Conservation (phyloP, 805 yeast genomes). For the Candida gorgasii region DNA sequence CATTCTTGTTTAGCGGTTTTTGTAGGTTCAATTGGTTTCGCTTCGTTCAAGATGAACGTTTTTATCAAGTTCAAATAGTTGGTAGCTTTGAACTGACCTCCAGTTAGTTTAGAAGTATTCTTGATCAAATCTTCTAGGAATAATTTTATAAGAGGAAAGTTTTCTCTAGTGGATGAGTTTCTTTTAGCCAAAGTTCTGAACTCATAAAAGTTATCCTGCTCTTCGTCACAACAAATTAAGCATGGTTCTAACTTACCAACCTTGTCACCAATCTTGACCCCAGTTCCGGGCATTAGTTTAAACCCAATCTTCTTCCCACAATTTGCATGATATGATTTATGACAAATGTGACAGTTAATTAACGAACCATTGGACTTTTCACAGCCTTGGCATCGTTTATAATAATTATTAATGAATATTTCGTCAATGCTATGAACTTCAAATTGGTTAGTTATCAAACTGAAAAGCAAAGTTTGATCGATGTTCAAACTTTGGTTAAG, state of each 20-base stretch:
- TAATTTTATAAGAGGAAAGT: slow-evolving; percentile 38
- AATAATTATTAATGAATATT: slow-evolving; percentile 27
- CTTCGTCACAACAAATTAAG: slow-evolving; percentile 42
- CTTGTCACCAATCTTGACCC: slow-evolving; percentile 24
- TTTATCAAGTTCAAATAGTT: slow-evolving; percentile 7
- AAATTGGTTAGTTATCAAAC: slow-evolving; percentile 14
- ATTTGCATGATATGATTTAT: slow-evolving; percentile 46
- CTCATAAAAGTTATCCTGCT: slow-evolving; percentile 22
- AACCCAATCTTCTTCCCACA: slow-evolving; percentile 65
- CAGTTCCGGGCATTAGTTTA: slow-evolving; percentile 33
- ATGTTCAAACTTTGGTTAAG: background rate
- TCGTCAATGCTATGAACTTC: slow-evolving; percentile 32
- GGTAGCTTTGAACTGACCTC: slow-evolving; percentile 16
- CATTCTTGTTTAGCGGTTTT: background rate
- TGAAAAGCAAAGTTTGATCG: background rate
- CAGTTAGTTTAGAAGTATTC: slow-evolving; percentile 20
- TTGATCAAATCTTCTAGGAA: slow-evolving; percentile 39
- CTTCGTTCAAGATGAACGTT: slow-evolving; percentile 1
- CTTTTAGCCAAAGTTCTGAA: slow-evolving; percentile 33
- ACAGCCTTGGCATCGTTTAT: slow-evolving; percentile 47
- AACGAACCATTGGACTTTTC: slow-evolving; percentile 48
- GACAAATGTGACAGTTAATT: slow-evolving; percentile 48
- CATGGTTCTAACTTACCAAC: slow-evolving; percentile 47
- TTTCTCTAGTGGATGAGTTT: slow-evolving; percentile 26
- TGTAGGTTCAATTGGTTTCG: background rate